These are phyloP conservation scores for Leptographium procerum DNA, from an alignment of 2,329 filamentous ascomycete genomes.

Conservation along the genomic window DNA sequence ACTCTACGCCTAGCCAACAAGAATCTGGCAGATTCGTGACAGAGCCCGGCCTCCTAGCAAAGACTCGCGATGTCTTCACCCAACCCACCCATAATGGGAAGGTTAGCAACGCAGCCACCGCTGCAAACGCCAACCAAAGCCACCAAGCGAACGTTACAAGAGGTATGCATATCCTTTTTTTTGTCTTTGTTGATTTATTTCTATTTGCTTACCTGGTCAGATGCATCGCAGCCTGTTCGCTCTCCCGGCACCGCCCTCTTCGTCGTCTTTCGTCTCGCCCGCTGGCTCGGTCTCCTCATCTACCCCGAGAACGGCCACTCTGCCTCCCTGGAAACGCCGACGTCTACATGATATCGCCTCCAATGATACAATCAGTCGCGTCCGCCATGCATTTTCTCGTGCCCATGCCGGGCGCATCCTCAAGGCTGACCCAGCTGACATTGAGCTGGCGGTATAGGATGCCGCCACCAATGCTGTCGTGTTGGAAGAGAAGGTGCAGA, in stretches of 20 bases:
- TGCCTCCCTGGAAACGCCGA: conserved; percentile 1
- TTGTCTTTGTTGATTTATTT: background rate
- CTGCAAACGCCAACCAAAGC: background rate
- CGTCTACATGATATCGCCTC: background rate
- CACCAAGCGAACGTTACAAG: background rate
- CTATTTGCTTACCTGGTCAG: background rate
- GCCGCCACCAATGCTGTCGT: background rate
- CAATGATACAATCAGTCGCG: background rate
- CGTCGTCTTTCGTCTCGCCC: background rate
- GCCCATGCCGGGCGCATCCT: background rate
- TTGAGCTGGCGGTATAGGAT: conserved; percentile 3
- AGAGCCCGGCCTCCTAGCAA: background rate
- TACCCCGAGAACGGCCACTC: background rate
- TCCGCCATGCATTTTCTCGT: background rate
- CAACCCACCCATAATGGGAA: background rate
- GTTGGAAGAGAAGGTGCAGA: background rate
- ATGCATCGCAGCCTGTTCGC: too few relatives aligned
- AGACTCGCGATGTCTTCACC: background rate
- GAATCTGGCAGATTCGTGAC: background rate
- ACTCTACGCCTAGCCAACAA: background rate
- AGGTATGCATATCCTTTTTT: background rate
- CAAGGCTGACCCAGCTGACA: background rate
- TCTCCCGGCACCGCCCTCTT: background rate
- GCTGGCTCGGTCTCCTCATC: background rate
- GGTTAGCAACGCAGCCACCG: background rate